phyloP scores from a whole-genome alignment of 495 filamentous ascomycete species.

The Penicillium pulvis region DNA sequence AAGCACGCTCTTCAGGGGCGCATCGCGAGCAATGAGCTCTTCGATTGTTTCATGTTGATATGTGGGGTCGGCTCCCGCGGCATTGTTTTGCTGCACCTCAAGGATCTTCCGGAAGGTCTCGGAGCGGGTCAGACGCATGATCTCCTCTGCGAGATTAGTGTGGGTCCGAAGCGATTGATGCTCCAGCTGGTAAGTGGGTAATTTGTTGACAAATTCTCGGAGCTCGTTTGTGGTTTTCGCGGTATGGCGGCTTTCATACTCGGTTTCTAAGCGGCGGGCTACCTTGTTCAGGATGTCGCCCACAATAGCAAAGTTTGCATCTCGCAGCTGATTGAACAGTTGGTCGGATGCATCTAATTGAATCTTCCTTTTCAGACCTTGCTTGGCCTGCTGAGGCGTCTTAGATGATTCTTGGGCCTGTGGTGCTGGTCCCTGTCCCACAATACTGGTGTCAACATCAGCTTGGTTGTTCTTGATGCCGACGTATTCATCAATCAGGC shows the following conservation, averaged over 20 bases:
- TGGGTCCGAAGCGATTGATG: conserved; percentile 90
- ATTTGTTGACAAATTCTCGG: conserved; percentile 85
- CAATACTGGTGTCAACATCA: conserved; percentile 89
- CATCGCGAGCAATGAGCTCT: conserved; percentile 86
- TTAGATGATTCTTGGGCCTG: conserved; percentile 57
- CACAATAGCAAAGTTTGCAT: conserved; percentile 94
- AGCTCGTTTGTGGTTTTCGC: conserved; percentile 88
- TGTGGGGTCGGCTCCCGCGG: conserved; percentile 84
- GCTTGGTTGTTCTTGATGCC: conserved; percentile 85
- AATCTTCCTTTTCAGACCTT: conserved; percentile 84
- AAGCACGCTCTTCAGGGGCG: conserved; percentile 75
- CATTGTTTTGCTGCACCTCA: conserved; percentile 94
- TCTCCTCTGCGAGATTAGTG: conserved; percentile 90
- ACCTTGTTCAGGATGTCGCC: conserved; percentile 87
- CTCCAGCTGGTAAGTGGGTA: conserved; percentile 91
- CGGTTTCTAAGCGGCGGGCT: conserved; percentile 80
- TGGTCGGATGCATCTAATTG: conserved; percentile 87
- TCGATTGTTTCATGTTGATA: conserved; percentile 88
- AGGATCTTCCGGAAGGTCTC: conserved; percentile 85
- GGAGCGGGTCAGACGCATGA: conserved; percentile 84
- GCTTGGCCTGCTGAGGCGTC: conserved; percentile 53
- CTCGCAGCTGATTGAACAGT: conserved; percentile 83
- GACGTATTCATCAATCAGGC: conserved; percentile 91
- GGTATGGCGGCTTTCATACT: conserved; percentile 88
- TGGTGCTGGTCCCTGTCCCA: conserved; percentile 66